Conservation (phyloP, 192 early-diverging fungal species). For the Podila verticillata region DNA sequence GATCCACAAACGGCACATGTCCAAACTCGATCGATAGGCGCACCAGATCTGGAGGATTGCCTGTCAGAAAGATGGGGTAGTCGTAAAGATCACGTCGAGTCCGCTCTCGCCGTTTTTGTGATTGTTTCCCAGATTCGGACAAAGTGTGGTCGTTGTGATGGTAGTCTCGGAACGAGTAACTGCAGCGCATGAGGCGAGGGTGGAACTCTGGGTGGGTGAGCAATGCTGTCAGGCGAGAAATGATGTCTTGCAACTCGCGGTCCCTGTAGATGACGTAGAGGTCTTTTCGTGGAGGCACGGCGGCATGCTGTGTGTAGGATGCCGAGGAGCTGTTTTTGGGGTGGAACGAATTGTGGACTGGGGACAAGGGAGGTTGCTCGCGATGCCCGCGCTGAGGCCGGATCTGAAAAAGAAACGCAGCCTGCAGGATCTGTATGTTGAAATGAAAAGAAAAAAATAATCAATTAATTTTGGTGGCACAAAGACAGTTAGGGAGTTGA, state of each 20-base stretch:
- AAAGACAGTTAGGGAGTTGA: not conserved
- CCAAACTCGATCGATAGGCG: slow-evolving; percentile 47
- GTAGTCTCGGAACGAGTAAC: slow-evolving; percentile 36
- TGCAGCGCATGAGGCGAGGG: slow-evolving; percentile 33
- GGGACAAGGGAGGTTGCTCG: not conserved
- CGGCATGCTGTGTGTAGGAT: not conserved
- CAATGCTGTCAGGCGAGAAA: slow-evolving; percentile 12
- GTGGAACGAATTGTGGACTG: not conserved
- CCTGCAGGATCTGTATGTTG: slow-evolving; percentile 29
- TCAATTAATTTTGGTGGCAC: not conserved
- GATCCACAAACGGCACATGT: slow-evolving; percentile 39
- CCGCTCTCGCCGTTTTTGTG: slow-evolving; percentile 5
- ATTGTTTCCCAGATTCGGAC: not conserved
- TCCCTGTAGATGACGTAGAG: slow-evolving; percentile 25
- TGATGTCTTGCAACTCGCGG: slow-evolving; percentile 22
- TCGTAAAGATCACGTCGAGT: slow-evolving; percentile 33
- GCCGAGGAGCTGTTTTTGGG: not conserved
- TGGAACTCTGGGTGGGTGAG: slow-evolving; percentile 37
- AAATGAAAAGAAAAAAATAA: not conserved
- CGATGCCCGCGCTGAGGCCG: slow-evolving; percentile 20
- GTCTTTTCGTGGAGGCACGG: not conserved
- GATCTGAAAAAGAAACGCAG: slow-evolving; percentile 35
- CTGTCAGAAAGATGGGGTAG: slow-evolving; percentile 42
- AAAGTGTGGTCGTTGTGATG: not conserved
- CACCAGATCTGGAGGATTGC: slow-evolving; percentile 41